phyloP scores from a whole-genome alignment of 2,329 filamentous ascomycete species.

The Colletotrichum aenigma region DNA sequence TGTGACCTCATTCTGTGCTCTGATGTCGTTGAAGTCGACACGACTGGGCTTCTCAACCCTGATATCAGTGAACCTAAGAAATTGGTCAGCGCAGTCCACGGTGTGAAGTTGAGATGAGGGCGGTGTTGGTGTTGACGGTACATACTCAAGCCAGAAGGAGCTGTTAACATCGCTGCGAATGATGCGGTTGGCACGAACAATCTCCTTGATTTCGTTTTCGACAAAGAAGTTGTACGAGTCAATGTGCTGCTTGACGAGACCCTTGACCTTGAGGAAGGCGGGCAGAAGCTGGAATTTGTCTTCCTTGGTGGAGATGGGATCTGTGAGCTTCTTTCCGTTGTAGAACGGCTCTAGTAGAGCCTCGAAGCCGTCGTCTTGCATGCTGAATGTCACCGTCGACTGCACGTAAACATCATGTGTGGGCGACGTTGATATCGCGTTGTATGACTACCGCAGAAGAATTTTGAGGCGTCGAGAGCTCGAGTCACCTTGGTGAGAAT shows the following conservation, averaged over 20 bases:
- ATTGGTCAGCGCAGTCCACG: background rate
- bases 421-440: background rate
- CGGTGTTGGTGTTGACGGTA: conserved; percentile 21
- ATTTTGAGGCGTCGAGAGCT: conserved; percentile 5
- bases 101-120: background rate
- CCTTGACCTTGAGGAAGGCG: conserved; percentile 98
- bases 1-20: conserved; percentile 76
- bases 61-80: conserved; percentile 76
- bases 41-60: conserved; percentile 83
- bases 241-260: conserved; percentile 94
- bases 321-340: conserved; percentile 70
- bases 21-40: conserved; percentile 73
- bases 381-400: conserved; percentile 33
- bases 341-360: conserved; percentile 71
- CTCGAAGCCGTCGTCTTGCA: conserved; percentile 70
- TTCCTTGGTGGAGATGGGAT: conserved; percentile 67
- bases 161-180: conserved; percentile 93
- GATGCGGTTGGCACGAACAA: conserved; percentile 86
- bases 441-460: background rate
- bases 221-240: conserved; percentile 99
- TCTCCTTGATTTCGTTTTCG: conserved; percentile 95
- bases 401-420: conserved; percentile 19
- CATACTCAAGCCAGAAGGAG: conserved; percentile 83
- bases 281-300: conserved; percentile 98
- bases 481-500: conserved; percentile 18